Evolutionary conservation across 2,329 filamentous ascomycete species (phyloP), one percentile per base, ranked within the genome.

Genomic region (Epicoccum sorghinum): DNA sequence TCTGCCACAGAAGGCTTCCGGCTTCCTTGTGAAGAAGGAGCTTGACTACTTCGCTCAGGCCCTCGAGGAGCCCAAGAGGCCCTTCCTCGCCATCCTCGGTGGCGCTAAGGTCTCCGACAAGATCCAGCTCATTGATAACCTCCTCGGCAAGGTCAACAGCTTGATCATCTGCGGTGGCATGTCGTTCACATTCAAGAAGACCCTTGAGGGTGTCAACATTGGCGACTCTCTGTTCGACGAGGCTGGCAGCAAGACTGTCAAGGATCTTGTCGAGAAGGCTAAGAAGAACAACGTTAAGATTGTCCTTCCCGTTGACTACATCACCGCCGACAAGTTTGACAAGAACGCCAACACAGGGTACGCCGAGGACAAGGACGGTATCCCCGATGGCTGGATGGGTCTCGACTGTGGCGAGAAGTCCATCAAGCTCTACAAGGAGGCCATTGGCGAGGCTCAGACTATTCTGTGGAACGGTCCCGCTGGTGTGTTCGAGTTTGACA

Each of bases 151-250:
- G 86, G 93, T 99, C 78, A 86, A 99, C 85, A 95, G 89, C 77
- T 86, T 99, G 65, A 89, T 99, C 79, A 89, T 99, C 80, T 96
- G 93, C 77, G 95, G 95, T 75, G 95, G 87, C 70, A 99, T 99
- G 95, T 93, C 95, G 60, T 99, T 98, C 83, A 99, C 95, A 69
- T 99, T 99, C 86, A 98, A 98, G 86, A 99, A 99, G 86, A 93
- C 91, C n/a, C 85, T 98, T 52, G 86, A 97, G 80, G 83, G 85
- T 75, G 88, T 98, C 72, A 85, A 88, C 78, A 99, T 99, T 65
- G 95, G 95, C 58, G 87, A 87, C 82, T 95, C 82, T 47, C 85
- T 99, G 70, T 99, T 96, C 75, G 95, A 99, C 70, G 91, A 97
- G 82, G 89, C 89, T 47, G 95, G 95, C 67, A 85, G 89, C 83